Percentiles rank a stretch among this genome's conserved stretches.
Conservation (phyloP, 495 filamentous ascomycete genomes). For the Podospora bellae-mahoneyi region DNA sequence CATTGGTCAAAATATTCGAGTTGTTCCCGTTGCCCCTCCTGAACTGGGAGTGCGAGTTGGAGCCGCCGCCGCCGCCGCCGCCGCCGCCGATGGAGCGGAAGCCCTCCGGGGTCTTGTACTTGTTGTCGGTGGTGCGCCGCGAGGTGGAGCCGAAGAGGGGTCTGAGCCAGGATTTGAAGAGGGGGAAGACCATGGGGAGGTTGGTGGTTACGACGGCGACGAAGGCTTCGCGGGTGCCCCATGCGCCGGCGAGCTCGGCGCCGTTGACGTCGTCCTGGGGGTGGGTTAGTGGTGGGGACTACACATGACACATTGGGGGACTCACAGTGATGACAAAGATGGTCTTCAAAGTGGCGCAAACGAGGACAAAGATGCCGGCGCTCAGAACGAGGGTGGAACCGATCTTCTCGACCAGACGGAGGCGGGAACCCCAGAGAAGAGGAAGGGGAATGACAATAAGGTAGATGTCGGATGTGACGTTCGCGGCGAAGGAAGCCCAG, state of each 20-base stretch:
- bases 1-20: conserved; percentile 16
- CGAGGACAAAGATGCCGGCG: conserved; percentile 49
- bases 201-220: conserved; percentile 52
- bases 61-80: conserved; percentile 11
- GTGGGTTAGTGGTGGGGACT: too few species aligned
- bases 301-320: conserved; percentile 18
- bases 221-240: conserved; percentile 53
- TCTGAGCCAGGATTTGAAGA: conserved; percentile 43
- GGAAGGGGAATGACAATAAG: conserved; percentile 51
- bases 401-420: conserved; percentile 45
- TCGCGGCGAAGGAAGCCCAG: conserved; percentile 44
- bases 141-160: conserved; percentile 31
- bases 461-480: conserved; percentile 47
- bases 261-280: conserved; percentile 43
- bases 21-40: neutral
- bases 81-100: conserved; percentile 21
- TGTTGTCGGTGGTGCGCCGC: conserved; percentile 11
- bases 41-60: conserved; percentile 6
- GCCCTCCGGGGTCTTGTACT: conserved; percentile 11
- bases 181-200: conserved; percentile 53
- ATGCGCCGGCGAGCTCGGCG: conserved; percentile 46
- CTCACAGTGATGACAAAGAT: conserved; percentile 40
- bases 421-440: conserved; percentile 48
- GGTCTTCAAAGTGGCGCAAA: conserved; percentile 49
- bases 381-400: conserved; percentile 46